A percentile compares a stretch with the other conserved stretches of the same genome.
Conservation (phyloP, 345 rosid species). For the Eucalyptus erythrocorys region DNA sequence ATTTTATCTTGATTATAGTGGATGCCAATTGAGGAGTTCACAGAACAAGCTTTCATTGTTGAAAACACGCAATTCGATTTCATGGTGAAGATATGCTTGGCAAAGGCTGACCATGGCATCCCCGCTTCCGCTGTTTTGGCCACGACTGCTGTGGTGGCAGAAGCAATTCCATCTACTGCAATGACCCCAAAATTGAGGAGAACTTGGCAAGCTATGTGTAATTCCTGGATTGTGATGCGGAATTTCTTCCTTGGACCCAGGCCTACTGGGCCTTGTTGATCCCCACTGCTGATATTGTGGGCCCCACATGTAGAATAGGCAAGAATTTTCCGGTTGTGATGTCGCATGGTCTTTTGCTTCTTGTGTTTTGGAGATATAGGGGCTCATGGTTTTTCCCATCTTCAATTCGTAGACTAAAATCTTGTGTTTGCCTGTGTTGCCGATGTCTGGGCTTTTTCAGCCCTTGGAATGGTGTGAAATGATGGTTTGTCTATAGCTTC, state of each 20-base stretch:
- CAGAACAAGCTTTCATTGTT: conserved; percentile 38
- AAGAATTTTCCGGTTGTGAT: no score
- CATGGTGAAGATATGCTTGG: conserved; percentile 45
- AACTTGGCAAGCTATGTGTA: no score
- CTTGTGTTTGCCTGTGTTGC: not conserved
- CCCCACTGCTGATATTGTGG: no score
- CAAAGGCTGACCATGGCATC: conserved; percentile 26
- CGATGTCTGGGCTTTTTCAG: not conserved
- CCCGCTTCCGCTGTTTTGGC: conserved; percentile 43
- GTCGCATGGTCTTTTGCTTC: no score
- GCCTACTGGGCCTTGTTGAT: no score
- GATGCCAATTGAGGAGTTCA: conserved; percentile 58
- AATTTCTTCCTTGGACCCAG: no score
- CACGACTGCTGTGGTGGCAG: conserved; percentile 34
- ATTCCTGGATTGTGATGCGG: no score
- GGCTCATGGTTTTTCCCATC: not conserved
- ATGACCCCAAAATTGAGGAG: conserved; percentile 6
- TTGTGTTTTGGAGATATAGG: not conserved
- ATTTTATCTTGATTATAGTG: conserved; percentile 24
- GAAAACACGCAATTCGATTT: conserved; percentile 25
- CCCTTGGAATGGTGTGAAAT: not conserved
- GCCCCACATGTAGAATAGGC: no score
- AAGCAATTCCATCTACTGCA: conserved; percentile 30
- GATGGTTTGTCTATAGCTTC: not conserved
- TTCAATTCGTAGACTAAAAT: not conserved